phyloP scores from a whole-genome alignment of 306 rosid genomes.

The Parietaria judaica region DNA sequence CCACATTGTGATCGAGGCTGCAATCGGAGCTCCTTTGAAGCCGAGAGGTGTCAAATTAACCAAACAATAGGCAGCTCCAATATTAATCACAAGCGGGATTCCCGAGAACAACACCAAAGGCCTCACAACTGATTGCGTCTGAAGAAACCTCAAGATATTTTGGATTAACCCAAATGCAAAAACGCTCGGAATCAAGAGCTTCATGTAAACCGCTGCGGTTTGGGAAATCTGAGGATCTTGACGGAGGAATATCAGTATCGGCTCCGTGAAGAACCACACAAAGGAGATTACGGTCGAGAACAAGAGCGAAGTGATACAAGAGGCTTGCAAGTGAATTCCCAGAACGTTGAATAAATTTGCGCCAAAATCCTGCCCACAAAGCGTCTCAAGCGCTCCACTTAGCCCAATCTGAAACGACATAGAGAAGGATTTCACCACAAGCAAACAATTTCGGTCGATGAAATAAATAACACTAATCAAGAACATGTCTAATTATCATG shows the following conservation, averaged over 20 bases:
- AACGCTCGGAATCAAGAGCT: conserved; percentile 52
- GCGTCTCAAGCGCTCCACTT: conserved; percentile 85
- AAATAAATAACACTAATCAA: neutral
- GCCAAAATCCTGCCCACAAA: conserved; percentile 86
- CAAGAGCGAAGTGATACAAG: conserved; percentile 49
- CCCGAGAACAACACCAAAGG: conserved; percentile 46
- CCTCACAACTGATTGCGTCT: conserved; percentile 57
- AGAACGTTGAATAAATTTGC: conserved; percentile 44
- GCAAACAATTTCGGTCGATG: neutral
- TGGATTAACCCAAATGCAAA: conserved; percentile 62
- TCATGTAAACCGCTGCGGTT: conserved; percentile 48
- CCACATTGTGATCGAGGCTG: conserved; percentile 58
- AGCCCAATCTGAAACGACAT: conserved; percentile 44
- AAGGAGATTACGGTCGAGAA: conserved; percentile 43
- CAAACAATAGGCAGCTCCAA: conserved; percentile 44
- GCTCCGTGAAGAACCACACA: conserved; percentile 54
- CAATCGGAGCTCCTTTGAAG: conserved; percentile 57
- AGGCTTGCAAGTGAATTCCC: conserved; percentile 77
- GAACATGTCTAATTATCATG: neutral
- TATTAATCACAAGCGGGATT: conserved; percentile 36
- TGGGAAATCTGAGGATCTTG: conserved; percentile 53
- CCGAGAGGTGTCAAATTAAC: conserved; percentile 39
- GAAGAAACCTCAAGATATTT: conserved; percentile 62
- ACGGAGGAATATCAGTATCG: conserved; percentile 43
- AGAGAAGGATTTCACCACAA: too few relatives aligned